A percentile compares a stretch with the other conserved stretches of the same genome.
Conservation (phyloP, 805 yeast species). For the Saccharomycopsis synnaedendra region DNA sequence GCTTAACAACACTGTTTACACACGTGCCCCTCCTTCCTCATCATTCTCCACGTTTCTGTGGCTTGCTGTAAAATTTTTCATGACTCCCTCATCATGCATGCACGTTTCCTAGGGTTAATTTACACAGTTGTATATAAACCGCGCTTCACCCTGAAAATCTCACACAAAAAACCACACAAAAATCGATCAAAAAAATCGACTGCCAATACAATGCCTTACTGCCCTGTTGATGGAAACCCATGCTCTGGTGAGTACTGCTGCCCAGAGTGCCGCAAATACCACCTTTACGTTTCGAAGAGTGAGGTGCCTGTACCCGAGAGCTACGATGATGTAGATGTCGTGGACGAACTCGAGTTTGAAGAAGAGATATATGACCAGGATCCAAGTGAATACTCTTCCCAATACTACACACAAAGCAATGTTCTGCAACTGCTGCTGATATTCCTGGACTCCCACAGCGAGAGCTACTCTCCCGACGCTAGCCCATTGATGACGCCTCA, state of each 20-base stretch:
- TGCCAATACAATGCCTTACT: conserved; percentile 2
- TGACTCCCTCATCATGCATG: too few relatives aligned
- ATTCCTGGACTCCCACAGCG: not conserved
- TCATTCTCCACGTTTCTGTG: too few relatives aligned
- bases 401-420: too few relatives aligned
- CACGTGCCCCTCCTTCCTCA: too few relatives aligned
- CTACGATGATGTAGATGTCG: conserved; percentile 1
- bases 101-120: too few relatives aligned
- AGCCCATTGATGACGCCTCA: conserved; percentile 12
- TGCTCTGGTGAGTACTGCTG: conserved; percentile 15
- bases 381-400: not conserved
- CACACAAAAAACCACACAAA: too few relatives aligned
- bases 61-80: too few relatives aligned
- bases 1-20: too few relatives aligned
- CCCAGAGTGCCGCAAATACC: conserved; percentile 14
- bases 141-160: too few relatives aligned
- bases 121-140: too few relatives aligned
- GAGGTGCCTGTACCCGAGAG: not conserved
- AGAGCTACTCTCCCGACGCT: conserved; percentile 1
- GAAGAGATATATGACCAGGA: conserved; percentile 9
- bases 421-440: too few relatives aligned
- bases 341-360: conserved; percentile 14
- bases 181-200: too few relatives aligned
- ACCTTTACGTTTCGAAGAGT: conserved; percentile 3
- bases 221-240: conserved; percentile 16